Percentiles rank a stretch among this genome's conserved stretches.
phyloP scores from a whole-genome alignment of 2,329 filamentous ascomycete genomes.

The Fusarium nelsonii region DNA sequence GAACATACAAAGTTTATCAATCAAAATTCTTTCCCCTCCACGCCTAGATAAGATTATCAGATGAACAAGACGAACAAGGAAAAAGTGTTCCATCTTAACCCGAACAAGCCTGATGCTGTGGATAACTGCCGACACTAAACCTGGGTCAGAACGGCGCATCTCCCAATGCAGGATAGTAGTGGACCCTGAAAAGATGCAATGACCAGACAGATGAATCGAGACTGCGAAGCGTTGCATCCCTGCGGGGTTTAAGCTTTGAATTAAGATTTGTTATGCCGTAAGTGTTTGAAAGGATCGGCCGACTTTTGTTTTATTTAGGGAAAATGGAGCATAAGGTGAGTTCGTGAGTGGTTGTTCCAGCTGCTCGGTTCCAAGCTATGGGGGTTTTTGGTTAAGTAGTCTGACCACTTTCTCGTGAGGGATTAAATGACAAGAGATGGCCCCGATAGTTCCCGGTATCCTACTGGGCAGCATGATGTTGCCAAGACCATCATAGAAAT shows the following conservation, averaged over 20 bases:
- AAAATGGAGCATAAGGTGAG: neutral
- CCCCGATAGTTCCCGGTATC: no score
- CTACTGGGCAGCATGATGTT: neutral
- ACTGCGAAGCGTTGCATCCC: neutral
- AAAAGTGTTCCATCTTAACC: neutral
- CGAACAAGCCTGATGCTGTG: neutral
- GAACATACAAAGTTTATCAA: neutral
- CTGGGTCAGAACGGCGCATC: slow-evolving; percentile 4
- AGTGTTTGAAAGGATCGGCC: neutral
- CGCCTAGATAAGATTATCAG: slow-evolving; percentile 22
- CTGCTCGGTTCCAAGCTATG: slow-evolving; percentile 1
- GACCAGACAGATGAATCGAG: neutral
- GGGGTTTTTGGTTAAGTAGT: neutral
- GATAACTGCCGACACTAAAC: slow-evolving; percentile 3
- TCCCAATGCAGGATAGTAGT: neutral
- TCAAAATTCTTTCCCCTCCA: neutral
- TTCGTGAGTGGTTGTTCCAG: neutral
- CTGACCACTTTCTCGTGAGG: neutral
- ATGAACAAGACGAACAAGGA: slow-evolving; percentile 18
- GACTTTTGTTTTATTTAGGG: neutral
- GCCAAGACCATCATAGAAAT: neutral
- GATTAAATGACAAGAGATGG: neutral
- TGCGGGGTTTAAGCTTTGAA: neutral
- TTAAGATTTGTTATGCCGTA: neutral
- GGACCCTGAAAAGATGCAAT: neutral